phyloP scores from a whole-genome alignment of 1,139 yeast genomes.

The Yamadazyma songkhlaensis region DNA sequence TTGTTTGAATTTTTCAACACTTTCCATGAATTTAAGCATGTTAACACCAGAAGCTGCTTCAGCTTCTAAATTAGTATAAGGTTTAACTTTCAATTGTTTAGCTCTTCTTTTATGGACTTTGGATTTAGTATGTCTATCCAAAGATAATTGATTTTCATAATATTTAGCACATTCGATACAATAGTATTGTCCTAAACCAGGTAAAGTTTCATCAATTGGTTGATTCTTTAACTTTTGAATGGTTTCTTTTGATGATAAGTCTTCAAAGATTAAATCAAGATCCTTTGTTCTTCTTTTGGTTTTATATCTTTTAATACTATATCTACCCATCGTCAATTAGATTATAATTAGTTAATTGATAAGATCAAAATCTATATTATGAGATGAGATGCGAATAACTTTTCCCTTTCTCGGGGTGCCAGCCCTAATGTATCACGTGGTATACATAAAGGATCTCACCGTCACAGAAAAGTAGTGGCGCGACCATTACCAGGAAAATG shows the following conservation, averaged over 20 bases:
- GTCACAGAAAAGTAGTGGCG: conserved; percentile 1
- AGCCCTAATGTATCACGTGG: conserved; percentile 1
- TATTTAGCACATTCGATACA: conserved; percentile 94
- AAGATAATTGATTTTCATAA: conserved; percentile 74
- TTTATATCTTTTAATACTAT: conserved; percentile 70
- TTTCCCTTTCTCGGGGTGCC: background rate
- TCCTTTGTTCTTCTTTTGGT: conserved; percentile 84
- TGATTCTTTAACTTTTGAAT: conserved; percentile 70
- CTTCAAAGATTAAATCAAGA: conserved; percentile 77
- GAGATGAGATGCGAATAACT: conserved; percentile 5
- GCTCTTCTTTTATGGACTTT: conserved; percentile 87
- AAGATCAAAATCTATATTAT: background rate
- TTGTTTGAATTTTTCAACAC: conserved; percentile 55
- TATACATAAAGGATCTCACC: background rate
- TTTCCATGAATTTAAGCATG: conserved; percentile 59
- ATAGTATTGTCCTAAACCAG: conserved; percentile 93
- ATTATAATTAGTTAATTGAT: no score
- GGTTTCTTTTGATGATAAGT: conserved; percentile 61
- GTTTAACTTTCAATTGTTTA: conserved; percentile 69
- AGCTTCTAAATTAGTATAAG: conserved; percentile 84
- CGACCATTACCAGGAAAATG: background rate
- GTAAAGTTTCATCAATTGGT: conserved; percentile 82
- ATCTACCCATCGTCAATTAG: conserved; percentile 70
- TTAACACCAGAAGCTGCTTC: conserved; percentile 88
- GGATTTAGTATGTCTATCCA: conserved; percentile 68